These are phyloP conservation scores for Aspergillus funiculosus DNA, from an alignment of 495 filamentous ascomycete species.

Conservation along the genomic window DNA sequence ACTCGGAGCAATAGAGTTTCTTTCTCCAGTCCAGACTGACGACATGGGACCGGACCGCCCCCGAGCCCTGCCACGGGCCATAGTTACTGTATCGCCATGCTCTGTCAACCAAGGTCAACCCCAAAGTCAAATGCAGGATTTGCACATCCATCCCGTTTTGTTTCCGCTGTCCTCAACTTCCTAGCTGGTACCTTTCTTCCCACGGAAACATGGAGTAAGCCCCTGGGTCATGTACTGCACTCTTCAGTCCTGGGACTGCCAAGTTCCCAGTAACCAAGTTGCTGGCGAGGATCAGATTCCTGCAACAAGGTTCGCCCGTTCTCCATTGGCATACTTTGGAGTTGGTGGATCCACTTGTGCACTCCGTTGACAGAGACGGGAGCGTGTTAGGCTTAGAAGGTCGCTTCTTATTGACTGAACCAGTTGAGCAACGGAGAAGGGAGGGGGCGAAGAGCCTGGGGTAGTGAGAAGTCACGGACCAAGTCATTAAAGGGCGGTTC, in stretches of 20 bases:
- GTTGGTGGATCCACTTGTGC: constrained; percentile 5
- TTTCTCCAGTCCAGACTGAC: not conserved
- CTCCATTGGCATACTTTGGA: constrained; percentile 9
- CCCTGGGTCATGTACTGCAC: not conserved
- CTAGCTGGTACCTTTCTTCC: too few relatives aligned
- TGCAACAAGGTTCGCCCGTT: not conserved
- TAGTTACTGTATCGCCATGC: too few relatives aligned
- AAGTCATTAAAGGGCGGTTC: not conserved
- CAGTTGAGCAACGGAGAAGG: not conserved
- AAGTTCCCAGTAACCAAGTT: constrained; percentile 2
- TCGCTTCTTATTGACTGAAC: constrained; percentile 5
- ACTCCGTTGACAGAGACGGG: not conserved
- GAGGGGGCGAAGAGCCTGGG: constrained; percentile 4
- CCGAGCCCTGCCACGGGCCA: not conserved
- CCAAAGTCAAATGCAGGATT: too few relatives aligned
- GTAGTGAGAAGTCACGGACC: constrained; percentile 7
- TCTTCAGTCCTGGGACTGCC: not conserved
- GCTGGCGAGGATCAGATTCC: constrained; percentile 10
- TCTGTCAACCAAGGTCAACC: too few relatives aligned
- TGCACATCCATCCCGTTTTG: too few relatives aligned
- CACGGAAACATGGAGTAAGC: too few relatives aligned
- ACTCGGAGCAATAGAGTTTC: not conserved
- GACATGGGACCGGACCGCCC: not conserved
- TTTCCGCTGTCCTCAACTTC: too few relatives aligned
- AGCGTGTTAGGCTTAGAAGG: not conserved